Evolutionary conservation across 768 basidiomycete species (phyloP).

Genomic region (Serendipita sp.): DNA sequence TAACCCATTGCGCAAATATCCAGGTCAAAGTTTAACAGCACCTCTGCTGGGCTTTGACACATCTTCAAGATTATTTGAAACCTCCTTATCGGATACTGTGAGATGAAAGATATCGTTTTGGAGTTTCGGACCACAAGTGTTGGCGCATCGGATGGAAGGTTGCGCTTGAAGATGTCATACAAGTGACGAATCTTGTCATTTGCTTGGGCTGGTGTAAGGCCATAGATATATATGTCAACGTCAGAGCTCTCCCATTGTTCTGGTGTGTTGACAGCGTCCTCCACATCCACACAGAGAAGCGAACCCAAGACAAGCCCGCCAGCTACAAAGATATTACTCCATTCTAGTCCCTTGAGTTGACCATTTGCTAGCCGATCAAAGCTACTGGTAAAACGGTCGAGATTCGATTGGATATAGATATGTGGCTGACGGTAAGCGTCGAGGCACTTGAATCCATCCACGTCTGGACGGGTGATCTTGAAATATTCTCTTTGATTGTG

Average conservation of each 20-base stretch:
- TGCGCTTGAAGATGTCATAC: conserved; percentile 7
- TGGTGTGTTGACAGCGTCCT: background rate
- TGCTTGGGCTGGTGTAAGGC: conserved; percentile 4
- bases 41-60: conserved; percentile 1
- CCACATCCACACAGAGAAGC: conserved; percentile 2
- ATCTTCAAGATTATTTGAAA: conserved; percentile 11
- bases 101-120: conserved; percentile 9
- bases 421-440: conserved; percentile 1
- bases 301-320: conserved; percentile 10
- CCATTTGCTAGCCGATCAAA: conserved; percentile 6
- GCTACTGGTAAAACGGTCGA: background rate
- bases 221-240: conserved; percentile 10
- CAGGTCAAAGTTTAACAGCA: conserved; percentile 11
- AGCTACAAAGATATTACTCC: conserved; percentile 11
- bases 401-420: conserved; percentile 4
- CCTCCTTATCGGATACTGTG: conserved; percentile 3
- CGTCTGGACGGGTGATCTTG: background rate
- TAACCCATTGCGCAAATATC: conserved; percentile 9
- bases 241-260: conserved; percentile 8
- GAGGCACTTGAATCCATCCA: conserved; percentile 3
- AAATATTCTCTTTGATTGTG: background rate
- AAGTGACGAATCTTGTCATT: conserved; percentile 10
- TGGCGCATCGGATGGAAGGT: conserved; percentile 6
- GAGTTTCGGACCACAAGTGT: conserved; percentile 10
- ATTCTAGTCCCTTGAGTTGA: conserved; percentile 9